Evolutionary conservation across 768 basidiomycete genomes (phyloP).

Genomic region (Leccinellum albellum): DNA sequence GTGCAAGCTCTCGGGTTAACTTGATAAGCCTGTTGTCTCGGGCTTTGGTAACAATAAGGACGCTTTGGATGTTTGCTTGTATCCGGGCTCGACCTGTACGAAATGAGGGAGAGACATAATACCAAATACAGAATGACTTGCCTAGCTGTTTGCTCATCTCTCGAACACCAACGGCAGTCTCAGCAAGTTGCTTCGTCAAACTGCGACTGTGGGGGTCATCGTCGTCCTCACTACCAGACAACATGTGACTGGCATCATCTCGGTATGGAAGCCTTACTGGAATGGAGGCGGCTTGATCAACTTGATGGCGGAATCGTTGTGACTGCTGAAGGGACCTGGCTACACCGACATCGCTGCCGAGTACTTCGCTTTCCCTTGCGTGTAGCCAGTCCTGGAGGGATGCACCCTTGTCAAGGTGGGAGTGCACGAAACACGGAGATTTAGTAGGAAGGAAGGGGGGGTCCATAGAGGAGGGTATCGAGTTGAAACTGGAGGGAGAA

Average conservation of each 20-base stretch:
- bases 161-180: conserved; percentile 93
- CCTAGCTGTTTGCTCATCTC: conserved; percentile 99
- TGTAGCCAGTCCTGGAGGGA: conserved; percentile 76
- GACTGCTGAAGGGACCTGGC: conserved; percentile 44
- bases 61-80: conserved; percentile 84
- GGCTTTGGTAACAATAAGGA: conserved; percentile 96
- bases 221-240: conserved; percentile 44
- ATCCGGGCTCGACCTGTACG: conserved; percentile 86
- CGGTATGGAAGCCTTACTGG: conserved; percentile 15
- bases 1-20: conserved; percentile 87
- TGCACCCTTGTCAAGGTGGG: conserved; percentile 78
- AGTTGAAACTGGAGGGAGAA: conserved; percentile 27
- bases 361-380: conserved; percentile 26
- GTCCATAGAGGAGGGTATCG: conserved; percentile 28
- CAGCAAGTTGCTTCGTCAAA: conserved; percentile 88
- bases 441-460: conserved; percentile 25
- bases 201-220: conserved; percentile 72
- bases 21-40: conserved; percentile 95
- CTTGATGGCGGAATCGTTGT: conserved; percentile 10
- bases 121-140: conserved; percentile 33
- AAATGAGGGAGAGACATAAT: conserved; percentile 8
- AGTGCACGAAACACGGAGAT: conserved; percentile 93
- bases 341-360: conserved; percentile 42
- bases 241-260: conserved; percentile 15
- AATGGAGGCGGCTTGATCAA: conserved; percentile 1